phyloP scores from a whole-genome alignment of 768 basidiomycete species.

The Tremella yokohamensis region DNA sequence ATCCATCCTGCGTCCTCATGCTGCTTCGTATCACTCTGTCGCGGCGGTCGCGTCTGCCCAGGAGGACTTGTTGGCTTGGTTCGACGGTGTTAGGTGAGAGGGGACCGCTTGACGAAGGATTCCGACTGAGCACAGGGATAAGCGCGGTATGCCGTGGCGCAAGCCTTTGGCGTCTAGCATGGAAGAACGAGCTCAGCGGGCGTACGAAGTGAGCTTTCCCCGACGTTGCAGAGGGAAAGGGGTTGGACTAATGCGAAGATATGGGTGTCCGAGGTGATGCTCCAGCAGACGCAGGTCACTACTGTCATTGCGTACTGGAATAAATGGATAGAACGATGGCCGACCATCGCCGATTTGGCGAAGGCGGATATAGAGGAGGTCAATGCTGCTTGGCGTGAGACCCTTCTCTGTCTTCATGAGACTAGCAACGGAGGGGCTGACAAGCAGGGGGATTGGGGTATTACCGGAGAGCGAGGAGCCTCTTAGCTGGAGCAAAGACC shows the following conservation, averaged over 20 bases:
- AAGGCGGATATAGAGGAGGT: slow-evolving; percentile 58
- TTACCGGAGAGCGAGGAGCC: slow-evolving; percentile 77
- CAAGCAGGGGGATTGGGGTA: slow-evolving; percentile 64
- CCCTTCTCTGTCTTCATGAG: neutral
- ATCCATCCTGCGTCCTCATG: slow-evolving; percentile 21
- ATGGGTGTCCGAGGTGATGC: slow-evolving; percentile 70
- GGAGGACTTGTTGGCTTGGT: slow-evolving; percentile 60
- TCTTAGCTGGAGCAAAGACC: slow-evolving; percentile 79
- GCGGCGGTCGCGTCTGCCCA: slow-evolving; percentile 24
- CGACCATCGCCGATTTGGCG: slow-evolving; percentile 72
- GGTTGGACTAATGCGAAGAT: neutral
- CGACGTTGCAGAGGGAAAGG: neutral
- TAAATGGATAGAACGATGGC: slow-evolving; percentile 80
- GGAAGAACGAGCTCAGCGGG: slow-evolving; percentile 72
- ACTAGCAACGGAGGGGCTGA: neutral
- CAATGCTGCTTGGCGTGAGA: slow-evolving; percentile 74
- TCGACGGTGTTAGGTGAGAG: slow-evolving; percentile 58
- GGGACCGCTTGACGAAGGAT: too few species aligned
- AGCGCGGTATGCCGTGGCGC: slow-evolving; percentile 88
- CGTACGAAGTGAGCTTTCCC: slow-evolving; percentile 70
- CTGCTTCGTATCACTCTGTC: slow-evolving; percentile 27
- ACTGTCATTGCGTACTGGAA: slow-evolving; percentile 83
- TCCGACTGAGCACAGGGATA: slow-evolving; percentile 46
- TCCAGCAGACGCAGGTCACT: slow-evolving; percentile 90
- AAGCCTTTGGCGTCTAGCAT: slow-evolving; percentile 58